A percentile compares a stretch with the other conserved stretches of the same genome.
Conservation (phyloP, 2,329 filamentous ascomycete species). For the Drechslerella coelobrocha region DNA sequence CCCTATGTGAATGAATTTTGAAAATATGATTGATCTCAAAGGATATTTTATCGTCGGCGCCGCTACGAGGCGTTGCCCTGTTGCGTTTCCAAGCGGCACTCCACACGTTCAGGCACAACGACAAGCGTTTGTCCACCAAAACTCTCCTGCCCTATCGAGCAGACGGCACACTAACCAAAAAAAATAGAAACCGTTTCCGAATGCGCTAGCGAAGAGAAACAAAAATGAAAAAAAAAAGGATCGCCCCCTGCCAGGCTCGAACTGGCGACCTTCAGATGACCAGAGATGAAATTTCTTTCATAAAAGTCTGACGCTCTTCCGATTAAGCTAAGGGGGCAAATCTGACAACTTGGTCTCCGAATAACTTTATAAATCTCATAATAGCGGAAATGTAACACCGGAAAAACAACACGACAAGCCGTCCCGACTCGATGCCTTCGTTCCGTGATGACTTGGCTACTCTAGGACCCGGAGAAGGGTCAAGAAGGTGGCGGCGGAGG, state of each 20-base stretch:
- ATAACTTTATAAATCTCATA: background rate
- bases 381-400: background rate
- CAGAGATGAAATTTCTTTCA: background rate
- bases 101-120: too few relatives aligned
- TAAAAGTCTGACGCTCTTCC: slow-evolving; percentile 46
- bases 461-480: too few relatives aligned
- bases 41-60: background rate
- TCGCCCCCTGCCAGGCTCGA: slow-evolving; percentile 45
- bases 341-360: background rate
- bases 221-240: slow-evolving; percentile 17
- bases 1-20: too few relatives aligned
- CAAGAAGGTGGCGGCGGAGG: too few relatives aligned
- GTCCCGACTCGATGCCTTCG: too few relatives aligned
- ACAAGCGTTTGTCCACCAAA: background rate
- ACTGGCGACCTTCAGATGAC: slow-evolving; percentile 43
- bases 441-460: too few relatives aligned
- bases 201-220: background rate
- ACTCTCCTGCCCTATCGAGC: background rate
- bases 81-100: too few relatives aligned
- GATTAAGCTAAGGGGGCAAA: slow-evolving; percentile 40
- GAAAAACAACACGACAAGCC: too few relatives aligned
- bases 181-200: background rate
- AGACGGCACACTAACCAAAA: background rate
- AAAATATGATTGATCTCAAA: too few relatives aligned
- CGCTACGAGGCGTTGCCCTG: too few relatives aligned